phyloP scores from a whole-genome alignment of 2,329 filamentous ascomycete genomes.

The Aschersonia sp. region DNA sequence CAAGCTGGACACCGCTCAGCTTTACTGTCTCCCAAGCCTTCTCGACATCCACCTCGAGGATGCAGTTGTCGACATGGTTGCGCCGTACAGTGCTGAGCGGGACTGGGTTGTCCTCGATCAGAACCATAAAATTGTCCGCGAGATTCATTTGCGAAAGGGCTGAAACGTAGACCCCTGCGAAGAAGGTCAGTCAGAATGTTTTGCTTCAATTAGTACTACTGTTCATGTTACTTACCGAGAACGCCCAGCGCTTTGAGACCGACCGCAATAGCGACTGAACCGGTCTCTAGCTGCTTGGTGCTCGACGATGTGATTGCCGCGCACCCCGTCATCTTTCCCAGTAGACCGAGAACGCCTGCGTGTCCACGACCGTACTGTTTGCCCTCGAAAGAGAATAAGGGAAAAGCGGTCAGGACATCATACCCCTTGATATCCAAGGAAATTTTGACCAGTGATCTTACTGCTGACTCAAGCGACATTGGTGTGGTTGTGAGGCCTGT shows the following conservation, averaged over 20 bases:
- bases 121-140: conserved; percentile 54
- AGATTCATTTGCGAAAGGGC: conserved; percentile 46
- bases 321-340: conserved; percentile 82
- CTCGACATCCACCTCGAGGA: conserved; percentile 66
- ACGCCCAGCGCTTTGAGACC: conserved; percentile 68
- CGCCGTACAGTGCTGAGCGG: conserved; percentile 51
- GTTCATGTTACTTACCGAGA: conserved; percentile 35
- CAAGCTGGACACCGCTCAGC: conserved; percentile 60
- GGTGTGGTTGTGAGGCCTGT: conserved; percentile 47
- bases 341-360: conserved; percentile 60
- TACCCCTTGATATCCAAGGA: conserved; percentile 53
- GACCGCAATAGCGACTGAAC: conserved; percentile 49
- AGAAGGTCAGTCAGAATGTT: neutral
- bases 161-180: conserved; percentile 58
- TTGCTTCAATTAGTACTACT: neutral
- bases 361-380: conserved; percentile 20
- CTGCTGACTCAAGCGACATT: conserved; percentile 25
- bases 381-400: conserved; percentile 43
- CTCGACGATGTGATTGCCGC: conserved; percentile 58
- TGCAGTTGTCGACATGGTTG: conserved; percentile 32
- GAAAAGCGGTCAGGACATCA: conserved; percentile 69
- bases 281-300: conserved; percentile 37
- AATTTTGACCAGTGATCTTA: conserved; percentile 39
- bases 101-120: conserved; percentile 58
- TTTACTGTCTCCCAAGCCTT: conserved; percentile 65